Evolutionary conservation across 2,329 filamentous ascomycete species (phyloP), one percentile per base, ranked within the genome.

Genomic region (Zymoseptoria brevis): DNA sequence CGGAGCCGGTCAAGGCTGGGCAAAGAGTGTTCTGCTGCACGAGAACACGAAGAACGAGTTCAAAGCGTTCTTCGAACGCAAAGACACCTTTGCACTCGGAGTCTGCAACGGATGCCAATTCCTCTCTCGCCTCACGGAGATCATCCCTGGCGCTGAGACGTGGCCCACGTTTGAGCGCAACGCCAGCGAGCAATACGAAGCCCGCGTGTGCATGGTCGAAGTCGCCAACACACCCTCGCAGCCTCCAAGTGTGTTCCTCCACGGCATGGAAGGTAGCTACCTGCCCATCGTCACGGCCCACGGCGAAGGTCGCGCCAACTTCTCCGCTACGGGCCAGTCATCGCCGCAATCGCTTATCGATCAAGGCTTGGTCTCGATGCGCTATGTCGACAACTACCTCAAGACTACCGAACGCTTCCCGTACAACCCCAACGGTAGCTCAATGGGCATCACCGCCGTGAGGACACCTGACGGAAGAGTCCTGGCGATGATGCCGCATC

Each of bases 71-170:
- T 97, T 97, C 77, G 82, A 86, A 65, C 85, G 94, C 29, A 83
- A 86, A 4, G 90, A 96, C 72, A 97, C 94, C 0, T 97, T 99
- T 75, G 81, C 90, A 0, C 82, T 99, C 0, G 94, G 94, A 67
- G 90, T 97, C 35, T 97, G 94, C 82, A 99, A 99, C 73, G 94
- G 94, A 55, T 97, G 94, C 72, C 94, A 99, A 75, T 96, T 97
- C 84, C 79, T 97, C 49, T 88, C 88, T 5, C 85, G 90, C 55
- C 79, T 95, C 49, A 90, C 90, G 71, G 85, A 87, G 60, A 79
- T 96, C 56, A 95, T 96, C 63, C 92, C 91, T 0, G 92, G 91
- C n/a, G 85, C 91, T 0, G 74, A 79, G 64, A 77, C 83, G 68
- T 96, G 92, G 91, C 92, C 91, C 2, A 88, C 83, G 22, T 96